Evolutionary conservation across 1,284 basidiomycete genomes (phyloP).

Genomic region (Cystobasidium slooffiae): DNA sequence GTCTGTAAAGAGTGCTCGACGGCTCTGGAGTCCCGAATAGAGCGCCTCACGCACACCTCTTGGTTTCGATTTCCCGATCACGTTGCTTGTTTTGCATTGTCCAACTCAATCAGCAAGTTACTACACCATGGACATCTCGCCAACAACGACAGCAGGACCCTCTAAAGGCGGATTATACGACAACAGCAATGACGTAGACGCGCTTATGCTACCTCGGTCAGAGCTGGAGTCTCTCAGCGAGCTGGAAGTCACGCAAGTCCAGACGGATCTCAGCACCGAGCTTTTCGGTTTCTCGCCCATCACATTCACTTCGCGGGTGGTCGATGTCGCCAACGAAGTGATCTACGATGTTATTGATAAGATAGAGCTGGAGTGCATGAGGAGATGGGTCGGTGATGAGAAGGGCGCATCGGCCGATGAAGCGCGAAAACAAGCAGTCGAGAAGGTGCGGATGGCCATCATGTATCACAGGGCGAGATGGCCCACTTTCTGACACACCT

Average conservation of each 20-base stretch:
- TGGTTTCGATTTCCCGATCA: neutral
- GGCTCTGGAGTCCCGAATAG: too few species aligned
- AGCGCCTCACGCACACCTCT: neutral
- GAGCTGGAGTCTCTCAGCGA: conserved; percentile 21
- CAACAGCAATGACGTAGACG: neutral
- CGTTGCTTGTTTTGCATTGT: neutral
- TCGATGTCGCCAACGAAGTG: conserved; percentile 45
- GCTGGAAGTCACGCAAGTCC: conserved; percentile 29
- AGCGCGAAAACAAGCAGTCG: conserved; percentile 21
- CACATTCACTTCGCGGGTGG: conserved; percentile 34
- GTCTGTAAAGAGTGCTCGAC: too few species aligned
- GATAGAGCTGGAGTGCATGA: conserved; percentile 39
- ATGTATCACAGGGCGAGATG: too few species aligned
- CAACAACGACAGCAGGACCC: neutral
- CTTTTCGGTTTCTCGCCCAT: conserved; percentile 42
- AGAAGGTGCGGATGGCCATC: conserved; percentile 10
- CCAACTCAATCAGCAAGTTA: neutral
- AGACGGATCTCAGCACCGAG: conserved; percentile 39
- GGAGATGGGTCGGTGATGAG: conserved; percentile 15
- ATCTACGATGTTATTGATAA: conserved; percentile 44
- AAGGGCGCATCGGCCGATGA: conserved; percentile 21
- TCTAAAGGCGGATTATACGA: neutral
- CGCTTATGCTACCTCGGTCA: conserved; percentile 2
- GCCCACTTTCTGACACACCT: too few species aligned
- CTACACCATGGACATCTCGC: neutral